Evolutionary conservation across 805 yeast species (phyloP), one percentile per base, ranked within the genome.

Genomic region (Lachancea fermentati): DNA sequence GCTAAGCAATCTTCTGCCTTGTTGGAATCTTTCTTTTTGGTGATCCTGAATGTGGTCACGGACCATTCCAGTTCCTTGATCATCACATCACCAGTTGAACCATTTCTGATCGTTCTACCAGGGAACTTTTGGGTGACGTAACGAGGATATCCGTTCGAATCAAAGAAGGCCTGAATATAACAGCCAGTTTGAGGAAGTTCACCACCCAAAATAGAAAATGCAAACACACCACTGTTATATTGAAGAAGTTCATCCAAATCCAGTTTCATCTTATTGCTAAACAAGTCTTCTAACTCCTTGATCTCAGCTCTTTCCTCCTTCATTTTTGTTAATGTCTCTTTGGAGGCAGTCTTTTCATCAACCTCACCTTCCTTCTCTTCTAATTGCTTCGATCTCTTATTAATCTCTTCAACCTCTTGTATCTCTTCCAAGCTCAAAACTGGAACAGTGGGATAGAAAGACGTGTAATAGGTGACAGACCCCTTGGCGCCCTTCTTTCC

Each of bases 401-500:
- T 58, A 19, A 64, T 65, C 38, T 69, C 66, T 45, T 69, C 71
- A 38, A 73, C 77, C 51, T 79, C 88, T 43, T 67, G 70, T 31
- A 76, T 67, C 49, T 87, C 96, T 40, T 78, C 81, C 32, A 87
- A 79, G 28, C 86, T 76, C 67, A 79, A 70, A n/a, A 89, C 82
- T 5, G 89, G 86, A 39, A 83, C 61, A 9, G 81, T 65, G 24
- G 98, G 98, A 65, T 78, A 89, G 69, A 91, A 93, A 2, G 94
- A 76, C 41, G 85, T 66, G 4, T 78, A 71, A 61, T 86, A 93
- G 4, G 77, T 72, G 25, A 93, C 69, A 17, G 72, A 63, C 59
- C 98, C 98, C 67, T 82, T 84, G 24, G 93, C 78, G n/a, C 91
- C 87, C 54, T 79, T 83, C 60, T 77, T 82, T 54, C 76, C 76